Evolutionary conservation across 305 asterid species (phyloP), one percentile per base, ranked within the genome.

Genomic region (Striga hermonthica): DNA sequence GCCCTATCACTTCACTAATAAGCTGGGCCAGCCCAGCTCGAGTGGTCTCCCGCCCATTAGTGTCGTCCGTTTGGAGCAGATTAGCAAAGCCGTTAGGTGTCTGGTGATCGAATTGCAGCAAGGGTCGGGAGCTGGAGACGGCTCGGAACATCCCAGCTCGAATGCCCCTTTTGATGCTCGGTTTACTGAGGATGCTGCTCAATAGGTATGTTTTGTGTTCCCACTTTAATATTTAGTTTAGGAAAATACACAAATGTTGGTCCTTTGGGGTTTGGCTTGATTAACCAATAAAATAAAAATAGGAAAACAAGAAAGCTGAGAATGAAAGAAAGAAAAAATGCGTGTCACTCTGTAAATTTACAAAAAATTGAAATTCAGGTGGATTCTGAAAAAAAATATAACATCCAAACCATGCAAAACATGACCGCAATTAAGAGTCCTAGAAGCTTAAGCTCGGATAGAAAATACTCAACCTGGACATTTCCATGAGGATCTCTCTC

Each of bases 71-170:
- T 74, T 93, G 87, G 97, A 93, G 85, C 99, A 93, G 80, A 90
- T 88, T 96, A 93, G 99, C 70, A 93, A 93, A 82, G 99, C 96
- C 15, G 99, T 93, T 50, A 76, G 99, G 68, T 88, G 91, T 89
- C 72, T 90, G 6, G 99, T 93, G 66, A 83, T 93, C 77, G 99
- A 90, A 56, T 77, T 93, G 74, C 97, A 88, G 49, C 96, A 86
- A 55, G 95, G 96, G 39, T 87, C 97, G 9, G 96, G 98, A 56
- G 52, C 79, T 4, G 87, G 80, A 36, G 76, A 69, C 45, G 77
- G 84, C 66, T 75, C 87, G 1, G 72, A 89, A 3, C 98, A 88
- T 45, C 69, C 86, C 55, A 84, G 76, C 47, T 65, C 31, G 31
- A 22, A 22, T 22, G 31, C 31, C 31, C 31, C 87, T 39, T 93